Percentiles rank a stretch among this genome's conserved stretches.
Conservation (phyloP, 495 filamentous ascomycete species). For the Podospora sp. region DNA sequence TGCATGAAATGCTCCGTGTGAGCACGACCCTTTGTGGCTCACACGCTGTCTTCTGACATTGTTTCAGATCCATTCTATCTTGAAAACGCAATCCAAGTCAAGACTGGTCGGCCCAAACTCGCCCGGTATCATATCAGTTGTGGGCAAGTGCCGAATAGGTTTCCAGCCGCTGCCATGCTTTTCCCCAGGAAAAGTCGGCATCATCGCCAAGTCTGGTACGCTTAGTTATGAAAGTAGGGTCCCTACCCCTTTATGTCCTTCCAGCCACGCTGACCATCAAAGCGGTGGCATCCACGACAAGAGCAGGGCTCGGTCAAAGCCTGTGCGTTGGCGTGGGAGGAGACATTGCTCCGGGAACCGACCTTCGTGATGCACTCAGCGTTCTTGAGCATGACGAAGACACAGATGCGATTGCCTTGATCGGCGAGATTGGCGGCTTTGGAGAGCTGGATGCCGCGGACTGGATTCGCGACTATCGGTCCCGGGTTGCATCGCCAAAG, state of each 20-base stretch:
- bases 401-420: slow-evolving; percentile 79
- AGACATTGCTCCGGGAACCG: slow-evolving; percentile 80
- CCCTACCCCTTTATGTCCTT: neutral
- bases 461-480: slow-evolving; percentile 70
- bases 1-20: slow-evolving; percentile 83
- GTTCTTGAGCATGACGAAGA: slow-evolving; percentile 74
- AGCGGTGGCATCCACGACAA: slow-evolving; percentile 79
- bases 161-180: slow-evolving; percentile 85
- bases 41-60: slow-evolving; percentile 17
- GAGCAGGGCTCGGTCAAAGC: slow-evolving; percentile 82
- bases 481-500: slow-evolving; percentile 65
- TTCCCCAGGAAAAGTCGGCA: slow-evolving; percentile 71
- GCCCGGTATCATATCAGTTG: slow-evolving; percentile 84
- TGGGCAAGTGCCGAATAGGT: slow-evolving; percentile 78
- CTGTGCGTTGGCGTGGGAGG: slow-evolving; percentile 88
- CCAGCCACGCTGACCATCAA: slow-evolving; percentile 5
- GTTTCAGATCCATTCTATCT: slow-evolving; percentile 66
- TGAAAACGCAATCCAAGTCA: slow-evolving; percentile 78
- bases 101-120: slow-evolving; percentile 84
- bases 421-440: slow-evolving; percentile 85
- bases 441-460: slow-evolving; percentile 81
- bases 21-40: slow-evolving; percentile 23
- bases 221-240: slow-evolving; percentile 70
- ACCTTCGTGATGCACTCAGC: slow-evolving; percentile 73
- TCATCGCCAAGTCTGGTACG: slow-evolving; percentile 86